A percentile compares a stretch with the other conserved stretches of the same genome.
phyloP scores from a whole-genome alignment of 202 grass and related monocot species.

The Saccharum hybrid region DNA sequence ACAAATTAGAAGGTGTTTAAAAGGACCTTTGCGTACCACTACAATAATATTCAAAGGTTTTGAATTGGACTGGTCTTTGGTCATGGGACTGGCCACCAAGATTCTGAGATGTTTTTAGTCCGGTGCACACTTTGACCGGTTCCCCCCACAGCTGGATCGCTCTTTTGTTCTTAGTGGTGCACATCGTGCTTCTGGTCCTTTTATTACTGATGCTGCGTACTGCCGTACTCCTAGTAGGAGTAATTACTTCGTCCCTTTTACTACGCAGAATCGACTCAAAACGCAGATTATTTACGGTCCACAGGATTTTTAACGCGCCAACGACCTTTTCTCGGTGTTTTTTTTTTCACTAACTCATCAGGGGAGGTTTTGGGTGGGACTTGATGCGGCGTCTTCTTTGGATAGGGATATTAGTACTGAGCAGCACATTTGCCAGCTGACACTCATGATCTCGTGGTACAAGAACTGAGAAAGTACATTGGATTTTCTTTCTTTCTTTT shows the following conservation, averaged over 20 bases:
- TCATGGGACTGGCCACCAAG: constrained; percentile 33
- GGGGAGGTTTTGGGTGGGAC: not conserved
- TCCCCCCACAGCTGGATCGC: constrained; percentile 17
- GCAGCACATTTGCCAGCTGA: too few relatives aligned
- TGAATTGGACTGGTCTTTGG: constrained; percentile 53
- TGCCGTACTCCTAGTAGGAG: not conserved
- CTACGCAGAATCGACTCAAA: not conserved
- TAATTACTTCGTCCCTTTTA: not conserved
- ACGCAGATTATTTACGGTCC: not conserved
- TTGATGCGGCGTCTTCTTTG: not conserved
- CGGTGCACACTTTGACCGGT: constrained; percentile 42
- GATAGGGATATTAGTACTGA: not conserved
- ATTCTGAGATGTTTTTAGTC: constrained; percentile 29
- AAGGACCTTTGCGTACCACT: not conserved
- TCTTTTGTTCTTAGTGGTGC: constrained; percentile 17
- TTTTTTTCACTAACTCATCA: not conserved
- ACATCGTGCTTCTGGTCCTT: not conserved
- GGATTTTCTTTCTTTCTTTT: too few relatives aligned
- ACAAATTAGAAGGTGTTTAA: not conserved
- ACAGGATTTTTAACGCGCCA: not conserved
- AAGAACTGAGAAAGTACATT: too few relatives aligned
- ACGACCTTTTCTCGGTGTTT: not conserved
- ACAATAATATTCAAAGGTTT: constrained; percentile 38
- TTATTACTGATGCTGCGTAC: too few relatives aligned
- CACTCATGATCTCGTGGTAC: too few relatives aligned